phyloP scores from a whole-genome alignment of 2,329 filamentous ascomycete genomes.

The Hypomyces rosellus region DNA sequence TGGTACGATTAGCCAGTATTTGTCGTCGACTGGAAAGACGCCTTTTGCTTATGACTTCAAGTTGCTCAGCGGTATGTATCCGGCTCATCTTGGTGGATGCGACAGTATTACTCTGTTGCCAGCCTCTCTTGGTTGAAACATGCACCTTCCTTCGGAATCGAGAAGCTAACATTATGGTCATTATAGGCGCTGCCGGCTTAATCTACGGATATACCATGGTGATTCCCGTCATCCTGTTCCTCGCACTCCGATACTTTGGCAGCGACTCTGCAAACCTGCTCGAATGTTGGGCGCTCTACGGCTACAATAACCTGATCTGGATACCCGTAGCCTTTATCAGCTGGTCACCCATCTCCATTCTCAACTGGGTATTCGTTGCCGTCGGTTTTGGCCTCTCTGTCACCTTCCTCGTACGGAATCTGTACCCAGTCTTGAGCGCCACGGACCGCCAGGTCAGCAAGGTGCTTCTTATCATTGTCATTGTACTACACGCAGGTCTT shows the following conservation, averaged over 20 bases:
- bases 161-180: constrained; percentile 3
- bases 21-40: constrained; percentile 59
- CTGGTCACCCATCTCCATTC: constrained; percentile 76
- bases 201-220: constrained; percentile 93
- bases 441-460: constrained; percentile 91
- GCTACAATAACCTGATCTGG: constrained; percentile 96
- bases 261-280: constrained; percentile 88
- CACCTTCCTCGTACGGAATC: constrained; percentile 74
- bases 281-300: constrained; percentile 93
- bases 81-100: background rate
- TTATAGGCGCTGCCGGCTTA: constrained; percentile 71
- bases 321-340: constrained; percentile 87
- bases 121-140: constrained; percentile 7
- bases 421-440: constrained; percentile 86
- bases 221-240: constrained; percentile 80
- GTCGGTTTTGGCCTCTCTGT: constrained; percentile 80
- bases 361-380: constrained; percentile 92
- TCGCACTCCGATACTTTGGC: constrained; percentile 87
- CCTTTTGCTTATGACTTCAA: constrained; percentile 90
- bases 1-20: constrained; percentile 88
- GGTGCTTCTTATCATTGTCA: constrained; percentile 74
- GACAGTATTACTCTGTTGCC: background rate
- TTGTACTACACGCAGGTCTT: constrained; percentile 81
- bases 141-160: background rate
- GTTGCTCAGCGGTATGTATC: constrained; percentile 65